These are phyloP conservation scores for Mrakia hoshinonis DNA, from an alignment of 768 basidiomycete genomes.

Conservation along the genomic window DNA sequence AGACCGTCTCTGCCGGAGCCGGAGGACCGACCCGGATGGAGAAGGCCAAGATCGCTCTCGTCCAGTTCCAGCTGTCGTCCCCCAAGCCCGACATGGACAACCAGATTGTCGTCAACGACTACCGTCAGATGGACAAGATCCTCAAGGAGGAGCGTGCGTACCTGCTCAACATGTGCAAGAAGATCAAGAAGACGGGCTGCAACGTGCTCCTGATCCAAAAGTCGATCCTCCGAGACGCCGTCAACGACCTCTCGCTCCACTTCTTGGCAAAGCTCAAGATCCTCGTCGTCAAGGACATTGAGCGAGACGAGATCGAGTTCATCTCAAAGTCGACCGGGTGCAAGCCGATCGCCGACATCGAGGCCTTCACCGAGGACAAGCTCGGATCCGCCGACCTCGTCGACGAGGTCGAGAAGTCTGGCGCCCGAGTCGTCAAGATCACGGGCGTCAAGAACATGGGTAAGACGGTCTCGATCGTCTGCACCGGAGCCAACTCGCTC, in stretches of 20 bases:
- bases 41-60: constrained; percentile 95
- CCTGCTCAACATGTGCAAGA: constrained; percentile 94
- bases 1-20: constrained; percentile 79
- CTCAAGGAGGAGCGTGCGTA: constrained; percentile 98
- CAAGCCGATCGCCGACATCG: constrained; percentile 94
- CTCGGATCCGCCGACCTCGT: constrained; percentile 92
- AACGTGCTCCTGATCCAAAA: constrained; percentile 98
- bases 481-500: constrained; percentile 82
- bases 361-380: constrained; percentile 95
- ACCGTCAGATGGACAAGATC: constrained; percentile 99
- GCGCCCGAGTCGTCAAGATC: constrained; percentile 84
- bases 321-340: constrained; percentile 87
- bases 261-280: constrained; percentile 97
- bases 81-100: constrained; percentile 99
- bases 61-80: constrained; percentile 95
- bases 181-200: constrained; percentile 99
- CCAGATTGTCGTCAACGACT: constrained; percentile 97
- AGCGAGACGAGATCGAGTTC: constrained; percentile 97
- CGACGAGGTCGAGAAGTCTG: constrained; percentile 72
- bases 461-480: constrained; percentile 88
- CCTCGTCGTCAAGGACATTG: constrained; percentile 90
- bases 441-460: constrained; percentile 92
- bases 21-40: constrained; percentile 92
- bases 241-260: constrained; percentile 91
- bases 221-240: constrained; percentile 97